A percentile compares a stretch with the other conserved stretches of the same genome.
Conservation (phyloP, 176 grass and related monocot species). For the Musa beccarii region DNA sequence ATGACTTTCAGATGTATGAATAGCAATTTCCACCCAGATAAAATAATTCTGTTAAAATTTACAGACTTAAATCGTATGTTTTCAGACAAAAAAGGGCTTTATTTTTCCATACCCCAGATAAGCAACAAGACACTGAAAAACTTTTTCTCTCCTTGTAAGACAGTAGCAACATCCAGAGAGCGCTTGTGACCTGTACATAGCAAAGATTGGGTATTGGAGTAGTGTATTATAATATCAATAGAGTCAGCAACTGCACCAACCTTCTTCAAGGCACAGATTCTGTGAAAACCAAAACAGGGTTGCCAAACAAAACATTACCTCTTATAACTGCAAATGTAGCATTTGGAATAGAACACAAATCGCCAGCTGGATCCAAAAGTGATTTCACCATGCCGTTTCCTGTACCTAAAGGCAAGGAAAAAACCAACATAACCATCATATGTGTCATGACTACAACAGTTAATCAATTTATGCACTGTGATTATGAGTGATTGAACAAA, state of each 20-base stretch:
- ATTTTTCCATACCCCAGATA: slow-evolving; percentile 68
- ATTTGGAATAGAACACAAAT: slow-evolving; percentile 48
- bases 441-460: not conserved
- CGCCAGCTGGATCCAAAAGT: slow-evolving; percentile 45
- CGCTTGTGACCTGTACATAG: slow-evolving; percentile 44
- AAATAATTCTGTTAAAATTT: not conserved
- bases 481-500: not conserved
- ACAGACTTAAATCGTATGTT: not conserved
- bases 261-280: not conserved
- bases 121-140: slow-evolving; percentile 71
- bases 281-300: not conserved
- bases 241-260: not conserved
- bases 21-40: not conserved
- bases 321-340: slow-evolving; percentile 68
- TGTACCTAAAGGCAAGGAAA: slow-evolving; percentile 37
- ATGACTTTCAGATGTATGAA: not conserved
- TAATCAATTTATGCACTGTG: not conserved
- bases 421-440: not conserved
- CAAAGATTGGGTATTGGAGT: not conserved
- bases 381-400: slow-evolving; percentile 96
- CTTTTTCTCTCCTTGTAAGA: slow-evolving; percentile 52
- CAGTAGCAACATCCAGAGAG: slow-evolving; percentile 56
- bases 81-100: not conserved
- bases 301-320: slow-evolving; percentile 31
- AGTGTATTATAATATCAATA: not conserved